Percentiles rank a stretch among this genome's conserved stretches.
phyloP scores from a whole-genome alignment of 2,329 filamentous ascomycete genomes.

The Nannizziopsis barbatae region DNA sequence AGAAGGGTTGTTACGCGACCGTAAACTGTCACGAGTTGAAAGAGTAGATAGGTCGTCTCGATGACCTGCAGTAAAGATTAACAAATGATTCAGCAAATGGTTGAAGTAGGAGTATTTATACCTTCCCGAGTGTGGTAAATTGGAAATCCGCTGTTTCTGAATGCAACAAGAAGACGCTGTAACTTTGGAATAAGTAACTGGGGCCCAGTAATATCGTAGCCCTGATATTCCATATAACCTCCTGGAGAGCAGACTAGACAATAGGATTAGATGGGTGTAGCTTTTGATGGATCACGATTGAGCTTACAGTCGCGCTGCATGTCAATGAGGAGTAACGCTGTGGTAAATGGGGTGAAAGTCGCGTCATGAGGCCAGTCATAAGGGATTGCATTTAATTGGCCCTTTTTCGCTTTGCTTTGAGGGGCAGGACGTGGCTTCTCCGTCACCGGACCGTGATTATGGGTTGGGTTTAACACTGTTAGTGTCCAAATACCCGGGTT shows the following conservation, averaged over 20 bases:
- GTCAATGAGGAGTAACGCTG: constrained; percentile 38
- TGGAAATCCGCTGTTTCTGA: constrained; percentile 32
- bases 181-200: constrained; percentile 33
- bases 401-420: constrained; percentile 36
- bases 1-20: constrained; percentile 43
- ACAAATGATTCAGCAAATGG: constrained; percentile 12
- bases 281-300: not conserved
- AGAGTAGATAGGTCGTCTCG: constrained; percentile 47
- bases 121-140: constrained; percentile 39
- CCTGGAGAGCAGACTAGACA: constrained; percentile 33
- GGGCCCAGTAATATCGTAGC: constrained; percentile 33
- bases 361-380: constrained; percentile 40
- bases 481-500: constrained; percentile 36
- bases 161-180: constrained; percentile 30
- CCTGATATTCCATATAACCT: constrained; percentile 37
- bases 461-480: constrained; percentile 32
- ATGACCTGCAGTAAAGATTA: constrained; percentile 27
- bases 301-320: constrained; percentile 40
- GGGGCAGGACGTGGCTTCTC: constrained; percentile 33
- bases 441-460: constrained; percentile 34
- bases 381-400: constrained; percentile 31
- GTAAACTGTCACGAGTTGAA: constrained; percentile 42
- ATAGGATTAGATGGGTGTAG: not conserved
- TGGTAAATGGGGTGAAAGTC: constrained; percentile 35
- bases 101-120: constrained; percentile 15